Conservation (phyloP, 1,139 yeast species). For the Yamadazyma membranifaciens region DNA sequence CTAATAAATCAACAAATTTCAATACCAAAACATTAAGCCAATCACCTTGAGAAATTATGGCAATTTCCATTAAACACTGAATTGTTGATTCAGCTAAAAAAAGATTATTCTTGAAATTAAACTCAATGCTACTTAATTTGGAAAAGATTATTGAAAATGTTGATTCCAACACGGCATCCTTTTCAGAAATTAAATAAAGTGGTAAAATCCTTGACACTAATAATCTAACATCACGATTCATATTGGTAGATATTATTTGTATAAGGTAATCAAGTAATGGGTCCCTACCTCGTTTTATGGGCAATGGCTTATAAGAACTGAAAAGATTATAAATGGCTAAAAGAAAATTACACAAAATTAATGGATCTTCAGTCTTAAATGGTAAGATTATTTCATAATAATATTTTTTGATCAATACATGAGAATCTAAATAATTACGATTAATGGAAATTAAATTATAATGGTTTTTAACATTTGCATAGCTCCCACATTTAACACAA, state of each 20-base stretch:
- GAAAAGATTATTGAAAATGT: conserved; percentile 38
- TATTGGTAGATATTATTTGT: conserved; percentile 20
- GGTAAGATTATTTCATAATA: conserved; percentile 21
- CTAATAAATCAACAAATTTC: conserved; percentile 57
- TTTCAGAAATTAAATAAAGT: conserved; percentile 36
- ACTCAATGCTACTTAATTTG: conserved; percentile 34
- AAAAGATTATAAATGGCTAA: conserved; percentile 47
- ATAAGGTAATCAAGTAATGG: conserved; percentile 21
- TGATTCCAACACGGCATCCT: conserved; percentile 27
- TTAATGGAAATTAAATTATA: conserved; percentile 20
- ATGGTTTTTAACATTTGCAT: conserved; percentile 21
- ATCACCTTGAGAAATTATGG: conserved; percentile 59
- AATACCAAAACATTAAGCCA: conserved; percentile 59
- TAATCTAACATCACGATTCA: conserved; percentile 53
- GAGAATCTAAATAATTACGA: conserved; percentile 24
- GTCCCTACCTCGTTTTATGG: conserved; percentile 13
- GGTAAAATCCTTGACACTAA: conserved; percentile 49
- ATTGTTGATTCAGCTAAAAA: conserved; percentile 65
- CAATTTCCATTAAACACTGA: conserved; percentile 59
- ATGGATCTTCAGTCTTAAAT: conserved; percentile 14
- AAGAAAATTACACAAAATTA: conserved; percentile 43
- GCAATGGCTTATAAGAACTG: conserved; percentile 41
- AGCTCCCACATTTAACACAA: conserved; percentile 44
- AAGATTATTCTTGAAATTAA: conserved; percentile 19
- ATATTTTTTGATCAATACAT: conserved; percentile 20